phyloP scores from a whole-genome alignment of 164 flowering plant genomes.

The Euptelea pleiosperma region DNA sequence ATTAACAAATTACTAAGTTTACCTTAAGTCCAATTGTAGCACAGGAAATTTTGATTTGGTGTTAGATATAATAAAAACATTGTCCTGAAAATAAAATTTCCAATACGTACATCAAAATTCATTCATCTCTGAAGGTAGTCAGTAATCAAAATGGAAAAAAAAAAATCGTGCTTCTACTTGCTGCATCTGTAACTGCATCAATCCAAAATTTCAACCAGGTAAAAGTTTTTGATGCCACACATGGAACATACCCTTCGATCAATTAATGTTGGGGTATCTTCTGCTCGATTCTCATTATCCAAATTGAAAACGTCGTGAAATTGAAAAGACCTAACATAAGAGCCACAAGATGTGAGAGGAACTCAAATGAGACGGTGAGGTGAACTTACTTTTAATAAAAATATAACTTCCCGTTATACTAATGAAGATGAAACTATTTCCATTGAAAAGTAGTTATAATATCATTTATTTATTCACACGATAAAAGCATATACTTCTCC shows the following conservation, averaged over 20 bases:
- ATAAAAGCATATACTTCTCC: constrained; percentile 59
- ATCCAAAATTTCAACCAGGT: not conserved
- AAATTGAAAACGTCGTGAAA: constrained; percentile 72
- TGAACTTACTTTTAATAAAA: too few relatives aligned
- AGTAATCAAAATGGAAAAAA: not conserved
- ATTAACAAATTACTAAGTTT: constrained; percentile 5
- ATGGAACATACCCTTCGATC: constrained; percentile 60
- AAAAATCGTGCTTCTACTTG: too few relatives aligned
- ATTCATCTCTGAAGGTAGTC: not conserved
- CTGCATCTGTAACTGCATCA: too few relatives aligned
- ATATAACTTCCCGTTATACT: too few relatives aligned
- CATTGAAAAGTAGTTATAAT: constrained; percentile 1
- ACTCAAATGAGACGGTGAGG: too few relatives aligned
- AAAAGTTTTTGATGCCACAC: not conserved
- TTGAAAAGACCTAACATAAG: constrained; percentile 61
- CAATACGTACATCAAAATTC: constrained; percentile 9
- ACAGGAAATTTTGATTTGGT: constrained; percentile 84
- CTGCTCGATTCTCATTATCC: constrained; percentile 79
- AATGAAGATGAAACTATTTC: not conserved
- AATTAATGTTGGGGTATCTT: constrained; percentile 84
- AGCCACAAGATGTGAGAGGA: constrained; percentile 10
- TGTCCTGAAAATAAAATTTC: constrained; percentile 55
- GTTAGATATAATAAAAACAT: constrained; percentile 92
- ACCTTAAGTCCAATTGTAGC: constrained; percentile 84
- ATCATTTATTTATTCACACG: not conserved